Conservation (phyloP, 805 yeast species). For the Metschnikowia cubensis region DNA sequence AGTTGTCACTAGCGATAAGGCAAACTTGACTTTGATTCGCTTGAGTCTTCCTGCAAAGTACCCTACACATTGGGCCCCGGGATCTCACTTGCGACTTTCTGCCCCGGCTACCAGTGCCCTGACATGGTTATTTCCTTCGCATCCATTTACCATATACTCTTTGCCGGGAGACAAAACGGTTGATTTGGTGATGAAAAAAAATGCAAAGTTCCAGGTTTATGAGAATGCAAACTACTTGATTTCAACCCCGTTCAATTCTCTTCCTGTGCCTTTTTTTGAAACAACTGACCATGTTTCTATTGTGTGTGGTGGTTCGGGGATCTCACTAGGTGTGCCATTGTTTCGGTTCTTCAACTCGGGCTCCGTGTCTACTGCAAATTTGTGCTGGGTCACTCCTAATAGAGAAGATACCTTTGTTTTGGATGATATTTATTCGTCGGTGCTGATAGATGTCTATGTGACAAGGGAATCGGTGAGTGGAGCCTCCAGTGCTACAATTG, state of each 20-base stretch:
- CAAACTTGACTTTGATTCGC: conserved; percentile 19
- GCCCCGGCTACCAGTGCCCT: conserved; percentile 7
- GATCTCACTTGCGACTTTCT: conserved; percentile 50
- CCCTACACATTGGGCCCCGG: conserved; percentile 40
- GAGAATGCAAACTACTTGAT: conserved; percentile 13
- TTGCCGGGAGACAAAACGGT: conserved; percentile 34
- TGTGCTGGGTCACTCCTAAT: conserved; percentile 54
- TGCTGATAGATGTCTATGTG: conserved; percentile 12
- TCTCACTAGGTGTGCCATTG: conserved; percentile 58
- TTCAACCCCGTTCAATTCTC: conserved; percentile 39
- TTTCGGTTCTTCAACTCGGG: conserved; percentile 35
- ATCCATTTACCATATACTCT: conserved; percentile 63
- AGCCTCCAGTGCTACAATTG: conserved; percentile 7
- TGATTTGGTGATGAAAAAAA: conserved; percentile 44
- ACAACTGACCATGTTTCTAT: conserved; percentile 50
- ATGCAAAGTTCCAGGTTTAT: conserved; percentile 21
- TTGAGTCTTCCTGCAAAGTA: conserved; percentile 17
- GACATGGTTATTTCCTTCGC: conserved; percentile 51
- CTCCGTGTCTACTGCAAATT: conserved; percentile 23
- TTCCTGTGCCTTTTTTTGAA: conserved; percentile 41
- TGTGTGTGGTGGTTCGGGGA: conserved; percentile 72
- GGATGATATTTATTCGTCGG: conserved; percentile 25
- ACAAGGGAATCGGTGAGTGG: conserved; percentile 2
- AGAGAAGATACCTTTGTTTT: conserved; percentile 46
- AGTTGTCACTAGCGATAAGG: conserved; percentile 15